Conservation (phyloP, 2,329 filamentous ascomycete species). For the Atkinsonella texensis region DNA sequence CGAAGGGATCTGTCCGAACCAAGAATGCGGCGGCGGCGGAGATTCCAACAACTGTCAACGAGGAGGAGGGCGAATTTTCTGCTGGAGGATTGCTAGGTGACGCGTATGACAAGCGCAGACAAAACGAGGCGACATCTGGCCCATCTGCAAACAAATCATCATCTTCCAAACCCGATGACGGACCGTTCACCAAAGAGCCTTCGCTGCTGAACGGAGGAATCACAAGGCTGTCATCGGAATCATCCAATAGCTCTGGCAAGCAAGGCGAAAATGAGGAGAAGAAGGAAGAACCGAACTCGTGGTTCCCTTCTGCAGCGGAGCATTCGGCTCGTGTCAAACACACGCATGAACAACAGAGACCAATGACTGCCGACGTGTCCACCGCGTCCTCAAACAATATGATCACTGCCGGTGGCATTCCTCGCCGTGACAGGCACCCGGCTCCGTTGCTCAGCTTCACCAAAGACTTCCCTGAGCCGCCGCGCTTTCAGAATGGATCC, state of each 20-base stretch:
- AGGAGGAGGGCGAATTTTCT: constrained; percentile 31
- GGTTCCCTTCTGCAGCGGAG: constrained; percentile 26
- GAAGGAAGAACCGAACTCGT: constrained; percentile 16
- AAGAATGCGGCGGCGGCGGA: not conserved
- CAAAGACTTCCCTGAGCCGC: constrained; percentile 48
- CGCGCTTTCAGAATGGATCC: constrained; percentile 40
- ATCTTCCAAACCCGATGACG: constrained; percentile 14
- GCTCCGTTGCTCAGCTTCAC: constrained; percentile 56
- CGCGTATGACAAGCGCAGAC: constrained; percentile 35
- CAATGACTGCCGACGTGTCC: constrained; percentile 14
- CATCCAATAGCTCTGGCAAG: not conserved
- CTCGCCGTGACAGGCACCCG: constrained; percentile 25
- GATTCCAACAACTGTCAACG: not conserved
- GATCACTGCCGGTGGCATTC: not conserved
- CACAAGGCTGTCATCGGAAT: constrained; percentile 11
- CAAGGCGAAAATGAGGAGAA: constrained; percentile 12
- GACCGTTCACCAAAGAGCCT: constrained; percentile 43
- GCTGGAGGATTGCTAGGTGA: constrained; percentile 39
- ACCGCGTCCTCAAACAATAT: not conserved
- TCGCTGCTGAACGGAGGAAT: constrained; percentile 39
- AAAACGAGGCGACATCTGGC: constrained; percentile 17
- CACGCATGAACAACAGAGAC: constrained; percentile 10
- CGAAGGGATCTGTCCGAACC: not conserved
- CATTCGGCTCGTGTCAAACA: constrained; percentile 24
- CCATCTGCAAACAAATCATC: constrained; percentile 20